Evolutionary conservation across 78 protist species (phyloP).

Genomic region (Planoprotostelium fungivorum): DNA sequence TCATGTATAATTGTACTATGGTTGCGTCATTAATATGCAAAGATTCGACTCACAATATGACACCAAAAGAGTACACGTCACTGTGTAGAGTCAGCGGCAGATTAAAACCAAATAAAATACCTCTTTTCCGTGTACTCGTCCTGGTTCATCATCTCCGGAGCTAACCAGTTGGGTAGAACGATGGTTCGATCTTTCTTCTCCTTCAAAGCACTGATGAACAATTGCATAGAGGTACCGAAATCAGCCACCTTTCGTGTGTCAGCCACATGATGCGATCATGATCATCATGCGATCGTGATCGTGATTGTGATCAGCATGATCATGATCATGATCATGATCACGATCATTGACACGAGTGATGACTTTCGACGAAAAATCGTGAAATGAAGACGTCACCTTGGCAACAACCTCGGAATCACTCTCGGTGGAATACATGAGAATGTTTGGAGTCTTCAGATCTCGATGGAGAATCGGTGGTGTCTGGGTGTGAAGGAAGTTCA

Average conservation of each 20-base stretch:
- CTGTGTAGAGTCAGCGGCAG: background rate
- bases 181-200: conserved; percentile 15
- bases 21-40: too few species aligned
- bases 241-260: conserved; percentile 33
- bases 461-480: conserved; percentile 70
- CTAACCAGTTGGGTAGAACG: conserved; percentile 43
- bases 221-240: conserved; percentile 34
- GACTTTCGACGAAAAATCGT: too few species aligned
- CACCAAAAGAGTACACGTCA: conserved; percentile 34
- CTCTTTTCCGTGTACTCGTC: background rate
- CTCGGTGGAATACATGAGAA: conserved; percentile 31
- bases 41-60: conserved; percentile 22
- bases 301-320: too few species aligned
- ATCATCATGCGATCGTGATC: too few species aligned
- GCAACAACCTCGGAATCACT: background rate
- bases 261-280: too few species aligned
- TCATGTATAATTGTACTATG: too few species aligned
- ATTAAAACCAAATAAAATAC: too few species aligned
- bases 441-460: conserved; percentile 75
- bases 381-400: too few species aligned
- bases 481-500: conserved; percentile 75
- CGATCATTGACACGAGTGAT: too few species aligned
- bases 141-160: background rate
- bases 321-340: too few species aligned
- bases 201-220: conserved; percentile 36